These are phyloP conservation scores for Colletotrichum trifolii DNA, from an alignment of 2,329 filamentous ascomycete species.

Conservation along the genomic window DNA sequence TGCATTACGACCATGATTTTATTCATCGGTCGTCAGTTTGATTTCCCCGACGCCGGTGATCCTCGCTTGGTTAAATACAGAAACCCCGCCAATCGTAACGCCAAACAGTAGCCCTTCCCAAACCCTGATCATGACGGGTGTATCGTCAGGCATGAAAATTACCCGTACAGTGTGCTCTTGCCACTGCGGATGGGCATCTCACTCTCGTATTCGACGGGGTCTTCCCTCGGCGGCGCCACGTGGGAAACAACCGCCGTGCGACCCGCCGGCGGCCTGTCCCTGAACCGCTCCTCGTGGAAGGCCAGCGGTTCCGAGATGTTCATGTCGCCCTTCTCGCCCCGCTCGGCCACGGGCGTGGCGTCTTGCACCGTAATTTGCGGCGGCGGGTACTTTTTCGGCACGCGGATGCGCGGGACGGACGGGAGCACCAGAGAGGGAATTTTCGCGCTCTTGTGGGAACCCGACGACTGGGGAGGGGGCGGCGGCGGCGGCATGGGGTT, in stretches of 20 bases:
- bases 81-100: not conserved
- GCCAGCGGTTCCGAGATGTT: slow-evolving; percentile 46
- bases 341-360: slow-evolving; percentile 43
- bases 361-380: slow-evolving; percentile 47
- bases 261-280: slow-evolving; percentile 40
- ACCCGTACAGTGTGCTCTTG: slow-evolving; percentile 50
- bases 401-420: slow-evolving; percentile 50
- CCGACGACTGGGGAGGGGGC: slow-evolving; percentile 36
- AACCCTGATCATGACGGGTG: not conserved
- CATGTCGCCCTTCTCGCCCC: slow-evolving; percentile 39
- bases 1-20: slow-evolving; percentile 35
- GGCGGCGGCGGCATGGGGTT: slow-evolving; percentile 42
- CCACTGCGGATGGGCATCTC: slow-evolving; percentile 50
- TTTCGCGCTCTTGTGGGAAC: slow-evolving; percentile 23
- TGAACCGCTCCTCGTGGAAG: slow-evolving; percentile 41
- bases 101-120: not conserved
- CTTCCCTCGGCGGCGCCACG: slow-evolving; percentile 11
- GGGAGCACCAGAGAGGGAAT: slow-evolving; percentile 51
- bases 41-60: not conserved
- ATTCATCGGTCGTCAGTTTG: slow-evolving; percentile 20
- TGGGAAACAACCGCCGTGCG: slow-evolving; percentile 12
- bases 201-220: slow-evolving; percentile 28
- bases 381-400: slow-evolving; percentile 56
- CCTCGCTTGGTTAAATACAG: not conserved
- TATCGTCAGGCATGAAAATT: not conserved